Evolutionary conservation across 192 early-diverging fungal species (phyloP), one percentile per base, ranked within the genome.

Genomic region (Coemansia sp.): DNA sequence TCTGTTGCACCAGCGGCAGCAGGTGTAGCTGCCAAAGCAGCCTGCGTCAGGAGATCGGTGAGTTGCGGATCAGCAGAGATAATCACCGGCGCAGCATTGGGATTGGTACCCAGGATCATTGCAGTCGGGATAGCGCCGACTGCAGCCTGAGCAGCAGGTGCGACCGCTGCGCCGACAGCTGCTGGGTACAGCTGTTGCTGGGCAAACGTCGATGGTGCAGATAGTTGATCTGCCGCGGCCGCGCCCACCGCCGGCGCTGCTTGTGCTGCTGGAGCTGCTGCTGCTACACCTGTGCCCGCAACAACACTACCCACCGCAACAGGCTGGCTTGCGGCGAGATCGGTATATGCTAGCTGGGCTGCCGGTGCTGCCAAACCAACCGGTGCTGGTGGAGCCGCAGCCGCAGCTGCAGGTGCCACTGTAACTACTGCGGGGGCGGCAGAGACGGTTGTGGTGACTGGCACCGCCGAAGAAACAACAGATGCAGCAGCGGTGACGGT

Each of bases 141-240:
- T 18, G 31, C 48, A 32, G 60, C 29, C 11, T 22, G 66, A 1
- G 59, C 48, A 16, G 66, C 66, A 42, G 58, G 58, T 48, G 32
- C 48, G 20, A 28, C 64, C 14, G 42, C 30, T 20, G 66, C 58
- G 3, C 61, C 71, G 4, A 63, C 58, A 3, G 68, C 60, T 29
- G 68, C 67, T 0, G 76, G 76, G 20, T 73, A 78, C 38, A 66
- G 60, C 60, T 78, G 76, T 28, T 72, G 76, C 60, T 78, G 76
- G 7, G 58, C 58, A 33, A 60, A 58, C 7, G 34, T 38, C 7
- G 56, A 58, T 20, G 32, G 32, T 1, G 56, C 56, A 32, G 32
- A 14, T 32, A 58, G 30, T 0, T 66, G 63, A 30, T 77, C 71
- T n/a, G 62, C 62, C 8, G 65, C 56, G 2, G 62, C 65, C 2